These are phyloP conservation scores for Nymphaea colorata DNA, from an alignment of 164 flowering plant genomes.

Conservation along the genomic window DNA sequence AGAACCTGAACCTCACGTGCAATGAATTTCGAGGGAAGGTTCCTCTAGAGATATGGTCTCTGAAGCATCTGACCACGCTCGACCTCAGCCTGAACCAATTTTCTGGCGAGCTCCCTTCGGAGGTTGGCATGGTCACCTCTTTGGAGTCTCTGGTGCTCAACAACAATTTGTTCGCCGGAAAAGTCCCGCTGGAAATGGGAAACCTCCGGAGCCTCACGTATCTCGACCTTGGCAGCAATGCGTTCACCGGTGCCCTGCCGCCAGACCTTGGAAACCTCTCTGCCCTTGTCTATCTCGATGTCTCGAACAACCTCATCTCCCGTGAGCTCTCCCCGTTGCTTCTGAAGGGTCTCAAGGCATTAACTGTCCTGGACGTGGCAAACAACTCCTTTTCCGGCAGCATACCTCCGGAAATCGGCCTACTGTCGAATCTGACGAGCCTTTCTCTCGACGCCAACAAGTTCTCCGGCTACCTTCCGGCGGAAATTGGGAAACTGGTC, in stretches of 20 bases:
- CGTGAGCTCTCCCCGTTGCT: conserved; percentile 38
- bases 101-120: conserved; percentile 35
- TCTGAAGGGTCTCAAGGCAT: conserved; percentile 23
- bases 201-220: conserved; percentile 17
- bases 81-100: conserved; percentile 31
- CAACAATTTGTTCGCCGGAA: conserved; percentile 34
- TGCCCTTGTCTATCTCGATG: conserved; percentile 24
- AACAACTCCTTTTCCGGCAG: conserved; percentile 49
- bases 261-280: conserved; percentile 26
- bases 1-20: conserved; percentile 38
- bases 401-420: conserved; percentile 46
- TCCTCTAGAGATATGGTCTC: conserved; percentile 16
- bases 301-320: conserved; percentile 41
- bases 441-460: conserved; percentile 52
- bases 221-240: conserved; percentile 47
- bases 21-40: conserved; percentile 36
- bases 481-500: conserved; percentile 41
- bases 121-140: conserved; percentile 29
- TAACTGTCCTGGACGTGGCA: conserved; percentile 40
- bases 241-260: conserved; percentile 22
- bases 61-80: conserved; percentile 18
- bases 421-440: conserved; percentile 32
- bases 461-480: conserved; percentile 54
- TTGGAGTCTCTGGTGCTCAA: conserved; percentile 39
- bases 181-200: conserved; percentile 48